A percentile compares a stretch with the other conserved stretches of the same genome.
Conservation (phyloP, 768 basidiomycete species). For the Mycena capillaripes region DNA sequence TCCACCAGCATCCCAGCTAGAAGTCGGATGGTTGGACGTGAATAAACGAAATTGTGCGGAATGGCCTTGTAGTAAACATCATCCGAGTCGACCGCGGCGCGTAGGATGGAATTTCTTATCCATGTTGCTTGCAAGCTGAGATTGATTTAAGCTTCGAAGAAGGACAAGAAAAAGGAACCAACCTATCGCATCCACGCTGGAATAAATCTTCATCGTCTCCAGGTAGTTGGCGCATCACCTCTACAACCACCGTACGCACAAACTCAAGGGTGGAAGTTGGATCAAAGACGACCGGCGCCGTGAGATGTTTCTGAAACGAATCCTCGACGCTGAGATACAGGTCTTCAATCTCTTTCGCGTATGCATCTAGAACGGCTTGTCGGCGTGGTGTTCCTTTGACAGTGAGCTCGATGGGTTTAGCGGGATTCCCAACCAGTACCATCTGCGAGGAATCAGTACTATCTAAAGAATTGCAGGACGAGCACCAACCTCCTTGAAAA, state of each 20-base stretch:
- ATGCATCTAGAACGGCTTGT: conserved; percentile 35
- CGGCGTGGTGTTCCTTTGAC: conserved; percentile 42
- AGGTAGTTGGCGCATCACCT: conserved; percentile 43
- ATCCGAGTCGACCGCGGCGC: conserved; percentile 8
- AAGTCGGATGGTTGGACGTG: too few species aligned
- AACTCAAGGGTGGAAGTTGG: conserved; percentile 42
- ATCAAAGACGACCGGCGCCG: conserved; percentile 13
- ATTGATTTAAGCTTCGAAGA: neutral
- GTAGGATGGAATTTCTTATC: conserved; percentile 49
- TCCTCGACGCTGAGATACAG: conserved; percentile 36
- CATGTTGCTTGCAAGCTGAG: conserved; percentile 52
- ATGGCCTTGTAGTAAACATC: conserved; percentile 36
- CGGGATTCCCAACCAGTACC: conserved; percentile 12
- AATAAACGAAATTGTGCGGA: too few species aligned
- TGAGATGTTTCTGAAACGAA: conserved; percentile 25
- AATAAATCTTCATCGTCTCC: conserved; percentile 54
- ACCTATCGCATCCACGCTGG: conserved; percentile 57
- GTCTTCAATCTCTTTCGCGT: conserved; percentile 41
- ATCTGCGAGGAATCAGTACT: too few species aligned
- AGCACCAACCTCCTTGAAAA: too few species aligned
- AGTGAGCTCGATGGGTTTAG: conserved; percentile 19
- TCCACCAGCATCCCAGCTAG: too few species aligned
- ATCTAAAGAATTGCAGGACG: too few species aligned
- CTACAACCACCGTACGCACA: conserved; percentile 47
- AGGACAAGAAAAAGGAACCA: neutral